Base-by-base conservation (phyloP, 768 basidiomycete genomes). In the Leccinellum albellum region DNA sequence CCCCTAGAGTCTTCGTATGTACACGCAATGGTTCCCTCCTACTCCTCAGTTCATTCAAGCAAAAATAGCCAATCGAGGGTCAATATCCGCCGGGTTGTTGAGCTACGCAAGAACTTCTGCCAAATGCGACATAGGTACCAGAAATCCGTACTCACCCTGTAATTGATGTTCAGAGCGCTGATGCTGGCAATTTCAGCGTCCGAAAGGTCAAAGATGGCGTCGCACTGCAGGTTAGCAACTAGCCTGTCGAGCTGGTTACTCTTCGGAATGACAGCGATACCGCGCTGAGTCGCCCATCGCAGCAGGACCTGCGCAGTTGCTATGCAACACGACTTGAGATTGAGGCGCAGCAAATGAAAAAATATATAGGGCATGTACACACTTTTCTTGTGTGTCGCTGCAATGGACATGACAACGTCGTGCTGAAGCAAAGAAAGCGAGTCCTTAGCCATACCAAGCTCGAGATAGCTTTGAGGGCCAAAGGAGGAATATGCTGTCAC, bases 261-360 rank as follows among this genome's bases (percentile, higher is more conserved):
- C 77, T 93, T 93, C 47, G 90, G 90, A 59, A 93, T 82, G 46
- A 91, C 84, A 32, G 85, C 84, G 57, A 91, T 78, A 10, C 82
- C 84, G 35, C 83, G 84, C 65, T 90, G 87, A 14, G 86, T 87
- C 2, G 88, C 83, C 90, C 90, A 93, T 61, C 88, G 80, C 53
- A 93, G 79, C 37, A 91, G 73, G 23, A 91, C 81, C 70, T 91
- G 88, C 7, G 88, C 87, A 20, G 71, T 58, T 24, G 72, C 74
- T 61, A 51, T 53, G 56, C 55, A 15, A 57, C 40, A 21, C 57
- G 31, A 62, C 56, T 26, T 42, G 33, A 10, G 21, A 15, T 10
- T 24, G 15, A 21, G 15, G 12, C 21, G 17, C 14, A 31, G 10
- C 17, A 45, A 31, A 49, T 20, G 17, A 20, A 31, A 50, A 9